A percentile compares a stretch with the other conserved stretches of the same genome.
These are phyloP conservation scores for Aspergillus neoniger DNA, from an alignment of 2,329 filamentous ascomycete species.

Conservation along the genomic window DNA sequence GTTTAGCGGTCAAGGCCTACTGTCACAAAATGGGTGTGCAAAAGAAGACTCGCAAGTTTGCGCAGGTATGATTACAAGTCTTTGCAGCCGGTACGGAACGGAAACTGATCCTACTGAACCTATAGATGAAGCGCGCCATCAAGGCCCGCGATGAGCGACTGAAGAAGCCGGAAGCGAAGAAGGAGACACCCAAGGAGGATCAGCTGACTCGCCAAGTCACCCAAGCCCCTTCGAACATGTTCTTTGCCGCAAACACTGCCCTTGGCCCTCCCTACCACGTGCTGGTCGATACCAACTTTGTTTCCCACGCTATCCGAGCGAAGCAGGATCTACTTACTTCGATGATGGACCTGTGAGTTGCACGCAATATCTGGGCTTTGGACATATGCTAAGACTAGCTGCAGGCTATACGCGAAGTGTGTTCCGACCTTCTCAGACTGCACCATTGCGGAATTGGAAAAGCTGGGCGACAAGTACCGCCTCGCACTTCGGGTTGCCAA, in stretches of 20 bases:
- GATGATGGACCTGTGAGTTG: constrained; percentile 73
- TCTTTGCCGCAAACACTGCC: constrained; percentile 86
- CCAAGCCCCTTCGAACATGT: constrained; percentile 73
- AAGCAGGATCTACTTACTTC: constrained; percentile 85
- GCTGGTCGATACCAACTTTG: constrained; percentile 85
- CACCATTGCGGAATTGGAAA: constrained; percentile 83
- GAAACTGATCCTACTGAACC: background rate
- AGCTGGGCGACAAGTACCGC: constrained; percentile 83
- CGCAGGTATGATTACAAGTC: constrained; percentile 62
- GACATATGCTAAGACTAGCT: constrained; percentile 8
- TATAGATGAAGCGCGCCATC: constrained; percentile 26
- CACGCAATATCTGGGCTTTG: background rate
- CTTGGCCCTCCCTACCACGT: constrained; percentile 81
- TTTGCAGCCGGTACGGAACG: constrained; percentile 57
- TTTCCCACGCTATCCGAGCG: constrained; percentile 84
- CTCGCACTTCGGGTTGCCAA: constrained; percentile 82
- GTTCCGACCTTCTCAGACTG: constrained; percentile 84
- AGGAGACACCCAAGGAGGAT: constrained; percentile 20
- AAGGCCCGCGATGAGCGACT: constrained; percentile 25
- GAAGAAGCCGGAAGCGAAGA: constrained; percentile 18
- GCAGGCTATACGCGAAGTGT: constrained; percentile 80
- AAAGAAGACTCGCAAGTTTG: constrained; percentile 93
- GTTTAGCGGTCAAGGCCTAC: background rate
- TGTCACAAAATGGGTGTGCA: constrained; percentile 72
- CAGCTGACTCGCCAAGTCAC: constrained; percentile 21